These are phyloP conservation scores for Dissophora ornata DNA, from an alignment of 192 early-diverging fungal genomes.

Conservation along the genomic window DNA sequence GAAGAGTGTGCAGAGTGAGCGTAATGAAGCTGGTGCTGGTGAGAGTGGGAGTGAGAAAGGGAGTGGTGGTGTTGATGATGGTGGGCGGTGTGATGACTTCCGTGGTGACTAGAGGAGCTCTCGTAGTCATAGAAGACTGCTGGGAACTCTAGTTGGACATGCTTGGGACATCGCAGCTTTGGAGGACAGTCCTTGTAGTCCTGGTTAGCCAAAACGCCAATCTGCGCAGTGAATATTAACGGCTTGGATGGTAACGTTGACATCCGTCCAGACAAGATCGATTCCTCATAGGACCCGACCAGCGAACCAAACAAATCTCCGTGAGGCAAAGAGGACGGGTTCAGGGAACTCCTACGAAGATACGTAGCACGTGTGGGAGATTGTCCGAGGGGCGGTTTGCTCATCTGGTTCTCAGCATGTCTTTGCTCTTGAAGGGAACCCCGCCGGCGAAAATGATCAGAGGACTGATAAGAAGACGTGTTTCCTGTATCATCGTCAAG, in stretches of 20 bases:
- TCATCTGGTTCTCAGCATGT: conserved; percentile 1
- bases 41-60: conserved; percentile 18
- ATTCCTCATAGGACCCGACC: conserved; percentile 73
- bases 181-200: conserved; percentile 67
- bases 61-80: conserved; percentile 16
- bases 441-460: not conserved
- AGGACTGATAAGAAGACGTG: conserved; percentile 3
- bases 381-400: conserved; percentile 10
- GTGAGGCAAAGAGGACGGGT: conserved; percentile 15
- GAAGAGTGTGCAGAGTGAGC: not conserved
- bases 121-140: conserved; percentile 81
- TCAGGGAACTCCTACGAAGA: conserved; percentile 24
- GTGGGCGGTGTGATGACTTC: conserved; percentile 11
- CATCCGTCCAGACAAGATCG: conserved; percentile 81
- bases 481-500: not conserved
- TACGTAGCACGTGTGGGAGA: conserved; percentile 22
- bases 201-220: conserved; percentile 76
- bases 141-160: conserved; percentile 71
- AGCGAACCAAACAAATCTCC: conserved; percentile 54
- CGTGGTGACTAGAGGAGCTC: conserved; percentile 28
- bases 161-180: conserved; percentile 73
- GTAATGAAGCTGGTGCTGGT: conserved; percentile 7
- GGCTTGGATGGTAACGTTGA: conserved; percentile 80
- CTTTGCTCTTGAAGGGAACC: conserved; percentile 28
- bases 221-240: conserved; percentile 74